Percentiles rank a stretch among this genome's conserved stretches.
These are phyloP conservation scores for Sporothrix variecibatus DNA, from an alignment of 2,329 filamentous ascomycete species.

Conservation along the genomic window DNA sequence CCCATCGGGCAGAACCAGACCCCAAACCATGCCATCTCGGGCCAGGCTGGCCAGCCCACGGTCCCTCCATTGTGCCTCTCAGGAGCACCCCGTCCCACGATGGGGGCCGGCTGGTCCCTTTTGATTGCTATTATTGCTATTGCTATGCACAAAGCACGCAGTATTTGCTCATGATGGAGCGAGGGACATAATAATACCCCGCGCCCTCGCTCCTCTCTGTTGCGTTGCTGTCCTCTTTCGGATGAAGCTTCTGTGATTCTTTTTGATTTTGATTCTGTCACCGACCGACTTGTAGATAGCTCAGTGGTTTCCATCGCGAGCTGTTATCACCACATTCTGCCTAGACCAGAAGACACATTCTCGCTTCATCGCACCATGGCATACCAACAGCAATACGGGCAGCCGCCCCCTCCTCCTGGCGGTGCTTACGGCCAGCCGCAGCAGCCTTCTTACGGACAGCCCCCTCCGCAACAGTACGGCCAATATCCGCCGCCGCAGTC, in stretches of 20 bases:
- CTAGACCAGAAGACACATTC: neutral
- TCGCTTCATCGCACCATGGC: constrained; percentile 15
- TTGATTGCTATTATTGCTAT: neutral
- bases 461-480: constrained; percentile 8
- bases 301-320: neutral
- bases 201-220: constrained; percentile 9
- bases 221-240: neutral
- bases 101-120: neutral
- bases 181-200: constrained; percentile 16
- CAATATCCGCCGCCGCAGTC: constrained; percentile 15
- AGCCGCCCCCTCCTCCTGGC: constrained; percentile 9
- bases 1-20: constrained; percentile 13
- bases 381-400: constrained; percentile 24
- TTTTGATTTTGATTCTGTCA: neutral
- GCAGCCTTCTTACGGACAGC: neutral
- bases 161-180: neutral
- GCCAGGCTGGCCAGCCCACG: constrained; percentile 3
- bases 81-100: neutral
- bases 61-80: neutral
- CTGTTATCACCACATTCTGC: neutral
- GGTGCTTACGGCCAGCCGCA: constrained; percentile 12
- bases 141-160: neutral
- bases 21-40: constrained; percentile 2
- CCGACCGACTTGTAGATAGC: neutral
- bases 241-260: neutral